Evolutionary conservation across 306 rosid genomes (phyloP), one percentile per base, ranked within the genome.

Genomic region (Erythrophleum fordii): DNA sequence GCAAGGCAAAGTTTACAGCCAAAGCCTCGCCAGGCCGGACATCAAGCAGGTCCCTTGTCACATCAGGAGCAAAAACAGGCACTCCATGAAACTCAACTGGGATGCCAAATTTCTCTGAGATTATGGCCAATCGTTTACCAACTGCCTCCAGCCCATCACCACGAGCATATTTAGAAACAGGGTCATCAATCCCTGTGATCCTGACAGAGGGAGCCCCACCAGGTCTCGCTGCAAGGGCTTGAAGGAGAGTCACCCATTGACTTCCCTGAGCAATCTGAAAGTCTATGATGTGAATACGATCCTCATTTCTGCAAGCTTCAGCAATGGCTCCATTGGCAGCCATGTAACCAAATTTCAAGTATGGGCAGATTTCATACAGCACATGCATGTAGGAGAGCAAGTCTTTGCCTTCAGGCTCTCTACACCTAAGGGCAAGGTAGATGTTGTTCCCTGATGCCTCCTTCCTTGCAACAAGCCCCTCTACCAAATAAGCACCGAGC

Each of bases 281-380:
- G 80, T 94, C 97, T 81, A 94, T 76, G 37, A 94, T 94, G 88
- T 94, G 98, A 77, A 94, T 92, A n/a, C 39, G 83, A 31, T 94
- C 92, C 86, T 89, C 97, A 23, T 86, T 87, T 85, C 89, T 84
- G 85, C 95, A 94, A n/a, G 97, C 98, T 72, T 92, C 95, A 25
- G 97, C 97, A 73, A 94, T 94, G 26, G 97, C 97, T 10, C 97
- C 97, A 39, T 94, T 94, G 37, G 97, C 98, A 77, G 97, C 98
- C 98, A 94, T 92, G 89, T 92, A 94, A 81, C 97, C 97, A 26
- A 94, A 92, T 82, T 94, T 94, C 46, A 92, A 88, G 83, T 90
- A 94, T 5, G 98, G 98, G 79, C 97, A 94, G 71, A 92, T 89
- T 80, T 94, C 98, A 62, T 86, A 92, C 29, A 94, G 83, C 29